Conservation (phyloP, 2,329 filamentous ascomycete genomes). For the Penicillium sp. region DNA sequence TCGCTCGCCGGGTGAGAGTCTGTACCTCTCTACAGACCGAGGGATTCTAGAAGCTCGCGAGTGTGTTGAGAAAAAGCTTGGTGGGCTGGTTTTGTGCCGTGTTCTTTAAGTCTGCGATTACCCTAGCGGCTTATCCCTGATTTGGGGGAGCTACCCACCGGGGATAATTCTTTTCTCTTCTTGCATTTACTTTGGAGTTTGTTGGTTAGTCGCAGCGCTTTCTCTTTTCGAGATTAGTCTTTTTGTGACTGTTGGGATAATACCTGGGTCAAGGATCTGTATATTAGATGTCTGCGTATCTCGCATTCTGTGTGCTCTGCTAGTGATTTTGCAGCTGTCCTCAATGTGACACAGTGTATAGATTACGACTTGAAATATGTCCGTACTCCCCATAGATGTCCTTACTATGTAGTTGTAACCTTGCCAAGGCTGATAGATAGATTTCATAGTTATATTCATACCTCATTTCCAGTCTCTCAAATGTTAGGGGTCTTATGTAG, state of each 20-base stretch:
- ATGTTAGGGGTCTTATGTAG: neutral
- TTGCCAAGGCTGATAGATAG: neutral
- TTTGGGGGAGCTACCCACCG: slow-evolving; percentile 9
- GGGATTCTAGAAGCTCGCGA: slow-evolving; percentile 81
- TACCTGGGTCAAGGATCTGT: slow-evolving; percentile 34
- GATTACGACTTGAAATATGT: slow-evolving; percentile 25
- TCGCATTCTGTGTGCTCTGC: slow-evolving; percentile 19
- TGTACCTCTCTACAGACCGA: slow-evolving; percentile 74
- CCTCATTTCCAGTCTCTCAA: neutral
- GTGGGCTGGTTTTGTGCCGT: slow-evolving; percentile 76
- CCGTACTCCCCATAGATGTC: neutral
- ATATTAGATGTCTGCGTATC: slow-evolving; percentile 37
- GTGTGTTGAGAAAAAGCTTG: slow-evolving; percentile 74
- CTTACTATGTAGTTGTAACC: neutral
- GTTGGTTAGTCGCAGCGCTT: slow-evolving; percentile 33
- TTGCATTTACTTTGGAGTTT: slow-evolving; percentile 42
- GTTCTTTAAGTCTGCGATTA: slow-evolving; percentile 46
- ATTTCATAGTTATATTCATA: neutral
- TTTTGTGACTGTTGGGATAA: slow-evolving; percentile 34
- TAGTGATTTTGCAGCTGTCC: slow-evolving; percentile 14
- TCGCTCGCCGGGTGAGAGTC: slow-evolving; percentile 71
- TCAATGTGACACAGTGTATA: slow-evolving; percentile 22
- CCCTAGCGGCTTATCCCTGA: slow-evolving; percentile 5
- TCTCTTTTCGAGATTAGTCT: slow-evolving; percentile 30
- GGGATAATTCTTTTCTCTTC: slow-evolving; percentile 21